Base-by-base conservation (phyloP, 2,329 filamentous ascomycete genomes). In the Sporothrix inflata region DNA sequence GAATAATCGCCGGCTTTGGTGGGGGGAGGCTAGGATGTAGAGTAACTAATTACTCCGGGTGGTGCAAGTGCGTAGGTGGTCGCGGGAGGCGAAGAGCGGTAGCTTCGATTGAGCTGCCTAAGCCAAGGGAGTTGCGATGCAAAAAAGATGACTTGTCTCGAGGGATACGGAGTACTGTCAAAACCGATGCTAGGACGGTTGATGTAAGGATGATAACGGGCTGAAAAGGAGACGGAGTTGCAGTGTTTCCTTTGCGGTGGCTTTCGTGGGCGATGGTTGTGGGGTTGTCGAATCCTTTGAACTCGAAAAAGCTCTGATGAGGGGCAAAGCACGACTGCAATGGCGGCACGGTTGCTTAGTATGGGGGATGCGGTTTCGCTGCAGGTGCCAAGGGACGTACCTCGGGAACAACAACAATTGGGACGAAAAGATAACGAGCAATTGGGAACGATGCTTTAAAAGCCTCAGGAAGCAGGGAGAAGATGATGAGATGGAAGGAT, bases 21-120 rank as follows among this genome's bases (percentile, higher is more conserved):
- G 67, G 67, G 47, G 49, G 67, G 40, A 69, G 38, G 51, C 51
- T 45, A 45, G 12, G 51, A 47, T n/a, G 38, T 30, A 55, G 49
- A 42, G 66, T 27, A 69, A 51, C 65, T 21, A 67, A 21, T 53
- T 51, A 53, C 63, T 66, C 12, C 42, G 63, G 24, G 63, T 42
- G 9, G 21, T 30, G 21, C 63, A n/a, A n/a, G 40, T 16, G 12
- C 19, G 63, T 16, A 12, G 3, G 8, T 51, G 11, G 45, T 51
- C 19, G 30, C 34, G 30, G 24, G 47, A 69, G 47, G 47, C 34
- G 30, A 30, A 11, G 34, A 38, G 19, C 27, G n/a, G 45, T 53
- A 68, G 65, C 65, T 68, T 68, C 65, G 65, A 53, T 53, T 51
- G 65, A 68, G 65, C 65, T 68, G n/a, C 47, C 47, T 53, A 68